These are phyloP conservation scores for Intubia oerlemansii DNA, from an alignment of 2,329 filamentous ascomycete species.

Conservation along the genomic window DNA sequence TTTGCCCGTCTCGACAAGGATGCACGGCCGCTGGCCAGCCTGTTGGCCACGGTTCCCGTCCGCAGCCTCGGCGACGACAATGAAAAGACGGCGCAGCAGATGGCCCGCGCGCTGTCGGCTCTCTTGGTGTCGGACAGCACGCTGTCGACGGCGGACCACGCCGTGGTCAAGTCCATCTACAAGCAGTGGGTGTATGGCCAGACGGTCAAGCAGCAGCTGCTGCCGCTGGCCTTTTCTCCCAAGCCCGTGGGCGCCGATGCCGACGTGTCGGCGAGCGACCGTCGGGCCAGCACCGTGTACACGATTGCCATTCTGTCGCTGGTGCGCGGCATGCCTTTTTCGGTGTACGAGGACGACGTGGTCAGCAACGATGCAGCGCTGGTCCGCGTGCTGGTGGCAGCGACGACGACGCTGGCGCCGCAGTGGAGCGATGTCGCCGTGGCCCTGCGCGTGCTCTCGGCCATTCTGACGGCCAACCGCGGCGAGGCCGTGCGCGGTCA, in stretches of 20 bases:
- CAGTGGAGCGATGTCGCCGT: conserved; percentile 22
- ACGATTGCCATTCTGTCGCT: conserved; percentile 26
- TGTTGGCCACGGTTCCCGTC: conserved; percentile 8
- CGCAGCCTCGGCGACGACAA: conserved; percentile 2
- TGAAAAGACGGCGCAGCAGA: conserved; percentile 9
- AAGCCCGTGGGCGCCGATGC: neutral
- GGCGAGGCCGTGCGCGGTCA: conserved; percentile 24
- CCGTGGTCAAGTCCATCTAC: conserved; percentile 20
- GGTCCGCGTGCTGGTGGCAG: conserved; percentile 25
- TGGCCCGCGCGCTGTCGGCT: conserved; percentile 19
- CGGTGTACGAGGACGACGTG: conserved; percentile 29
- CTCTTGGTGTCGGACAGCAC: conserved; percentile 16
- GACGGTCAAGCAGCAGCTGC: conserved; percentile 22
- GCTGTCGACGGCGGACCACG: conserved; percentile 20
- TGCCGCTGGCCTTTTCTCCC: conserved; percentile 19
- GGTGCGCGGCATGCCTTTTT: conserved; percentile 25
- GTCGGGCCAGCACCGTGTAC: conserved; percentile 16
- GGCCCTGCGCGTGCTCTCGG: conserved; percentile 25
- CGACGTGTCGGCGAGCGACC: neutral
- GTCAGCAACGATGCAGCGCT: conserved; percentile 18
- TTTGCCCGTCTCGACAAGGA: conserved; percentile 15
- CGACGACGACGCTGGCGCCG: conserved; percentile 18
- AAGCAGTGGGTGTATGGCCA: conserved; percentile 26
- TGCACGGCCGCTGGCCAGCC: conserved; percentile 12
- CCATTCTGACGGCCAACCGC: conserved; percentile 22